These are phyloP conservation scores for Hygrophoropsis aurantiaca DNA, from an alignment of 768 basidiomycete species.

Conservation along the genomic window DNA sequence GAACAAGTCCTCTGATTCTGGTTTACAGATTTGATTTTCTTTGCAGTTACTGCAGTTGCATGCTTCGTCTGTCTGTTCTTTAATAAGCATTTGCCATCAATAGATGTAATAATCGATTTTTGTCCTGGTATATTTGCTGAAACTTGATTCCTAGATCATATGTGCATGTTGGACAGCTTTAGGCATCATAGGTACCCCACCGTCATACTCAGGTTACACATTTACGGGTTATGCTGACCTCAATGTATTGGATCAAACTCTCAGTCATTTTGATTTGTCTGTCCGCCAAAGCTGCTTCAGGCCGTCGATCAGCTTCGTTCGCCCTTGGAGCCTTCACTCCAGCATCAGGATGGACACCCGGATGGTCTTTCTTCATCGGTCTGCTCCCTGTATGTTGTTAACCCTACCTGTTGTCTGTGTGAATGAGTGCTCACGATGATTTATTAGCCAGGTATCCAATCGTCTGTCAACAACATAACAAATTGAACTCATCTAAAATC, in stretches of 20 bases:
- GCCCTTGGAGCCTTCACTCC: slow-evolving; percentile 59
- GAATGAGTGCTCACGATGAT: slow-evolving; percentile 1
- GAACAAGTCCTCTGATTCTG: slow-evolving; percentile 7
- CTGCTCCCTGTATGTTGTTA: slow-evolving; percentile 47
- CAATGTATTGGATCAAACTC: slow-evolving; percentile 14
- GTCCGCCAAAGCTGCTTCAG: slow-evolving; percentile 55
- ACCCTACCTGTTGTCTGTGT: not conserved
- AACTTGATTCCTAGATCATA: slow-evolving; percentile 39
- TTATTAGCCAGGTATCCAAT: slow-evolving; percentile 24
- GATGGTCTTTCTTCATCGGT: slow-evolving; percentile 71
- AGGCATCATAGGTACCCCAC: slow-evolving; percentile 45
- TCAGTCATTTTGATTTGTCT: slow-evolving; percentile 56
- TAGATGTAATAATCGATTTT: slow-evolving; percentile 41
- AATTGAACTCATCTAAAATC: slow-evolving; percentile 14
- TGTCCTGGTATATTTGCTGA: not conserved
- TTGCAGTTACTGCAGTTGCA: slow-evolving; percentile 48
- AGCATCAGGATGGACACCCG: slow-evolving; percentile 66
- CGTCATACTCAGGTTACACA: no score
- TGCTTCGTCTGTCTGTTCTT: slow-evolving; percentile 56
- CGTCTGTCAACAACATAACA: not conserved
- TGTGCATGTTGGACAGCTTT: slow-evolving; percentile 65
- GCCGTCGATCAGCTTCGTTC: slow-evolving; percentile 53
- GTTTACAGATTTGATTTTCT: slow-evolving; percentile 50
- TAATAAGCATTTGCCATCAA: slow-evolving; percentile 47
- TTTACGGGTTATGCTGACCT: not conserved